These are phyloP conservation scores for Leccinum ochraceum DNA, from an alignment of 768 basidiomycete genomes.

Conservation along the genomic window DNA sequence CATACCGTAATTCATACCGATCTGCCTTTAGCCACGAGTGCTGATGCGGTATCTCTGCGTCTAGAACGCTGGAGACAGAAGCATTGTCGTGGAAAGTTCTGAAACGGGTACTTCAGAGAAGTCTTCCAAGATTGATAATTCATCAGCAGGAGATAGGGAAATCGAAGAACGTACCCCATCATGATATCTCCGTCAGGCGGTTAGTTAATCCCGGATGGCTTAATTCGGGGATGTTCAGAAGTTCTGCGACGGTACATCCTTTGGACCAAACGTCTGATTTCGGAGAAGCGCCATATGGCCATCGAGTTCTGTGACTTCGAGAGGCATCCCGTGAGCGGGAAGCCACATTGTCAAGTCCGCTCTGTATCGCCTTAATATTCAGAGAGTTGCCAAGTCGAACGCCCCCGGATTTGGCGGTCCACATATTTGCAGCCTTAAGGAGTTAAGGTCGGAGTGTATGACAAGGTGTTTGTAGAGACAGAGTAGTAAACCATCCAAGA, in stretches of 20 bases:
- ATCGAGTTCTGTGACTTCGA: slow-evolving; percentile 85
- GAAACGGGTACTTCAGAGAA: slow-evolving; percentile 74
- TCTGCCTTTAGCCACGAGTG: slow-evolving; percentile 87
- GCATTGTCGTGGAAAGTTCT: slow-evolving; percentile 79
- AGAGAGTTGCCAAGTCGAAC: slow-evolving; percentile 97
- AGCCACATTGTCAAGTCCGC: slow-evolving; percentile 81
- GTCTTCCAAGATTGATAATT: slow-evolving; percentile 80
- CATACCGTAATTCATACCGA: slow-evolving; percentile 64
- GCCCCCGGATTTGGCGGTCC: slow-evolving; percentile 77
- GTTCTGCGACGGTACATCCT: slow-evolving; percentile 91
- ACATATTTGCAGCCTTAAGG: slow-evolving; percentile 92
- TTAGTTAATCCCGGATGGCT: background rate
- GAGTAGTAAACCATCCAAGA: slow-evolving; percentile 75
- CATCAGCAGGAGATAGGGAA: slow-evolving; percentile 37
- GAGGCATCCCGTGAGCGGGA: slow-evolving; percentile 93
- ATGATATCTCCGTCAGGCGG: slow-evolving; percentile 72
- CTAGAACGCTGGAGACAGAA: slow-evolving; percentile 76
- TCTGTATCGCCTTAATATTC: slow-evolving; percentile 87
- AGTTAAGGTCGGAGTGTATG: slow-evolving; percentile 85
- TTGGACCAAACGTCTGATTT: slow-evolving; percentile 96
- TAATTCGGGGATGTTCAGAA: slow-evolving; percentile 89
- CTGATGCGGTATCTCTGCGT: slow-evolving; percentile 81
- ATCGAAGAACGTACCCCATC: slow-evolving; percentile 53
- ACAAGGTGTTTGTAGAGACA: slow-evolving; percentile 89
- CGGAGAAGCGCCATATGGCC: slow-evolving; percentile 64